A percentile compares a stretch with the other conserved stretches of the same genome.
phyloP scores from a whole-genome alignment of 106 monocot genomes.

The Alisma plantagoaquatica region DNA sequence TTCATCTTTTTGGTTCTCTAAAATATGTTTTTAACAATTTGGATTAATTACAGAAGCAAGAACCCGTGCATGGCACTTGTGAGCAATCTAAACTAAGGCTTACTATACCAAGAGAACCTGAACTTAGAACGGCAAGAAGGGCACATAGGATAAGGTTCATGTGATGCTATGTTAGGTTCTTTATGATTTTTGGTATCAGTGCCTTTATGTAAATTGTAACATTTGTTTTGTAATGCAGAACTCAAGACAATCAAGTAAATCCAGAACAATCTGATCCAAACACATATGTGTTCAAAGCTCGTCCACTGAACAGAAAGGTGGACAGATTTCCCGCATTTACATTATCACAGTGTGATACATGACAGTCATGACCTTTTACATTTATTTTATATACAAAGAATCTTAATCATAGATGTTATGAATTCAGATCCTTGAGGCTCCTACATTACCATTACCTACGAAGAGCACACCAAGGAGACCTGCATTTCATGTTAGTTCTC shows the following conservation, averaged over 20 bases:
- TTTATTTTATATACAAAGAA: background rate
- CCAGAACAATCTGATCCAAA: constrained; percentile 11
- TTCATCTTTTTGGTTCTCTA: too few species aligned
- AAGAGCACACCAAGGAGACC: constrained; percentile 42
- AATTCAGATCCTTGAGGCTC: constrained; percentile 58
- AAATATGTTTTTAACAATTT: too few species aligned
- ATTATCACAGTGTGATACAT: background rate
- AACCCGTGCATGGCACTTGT: constrained; percentile 10
- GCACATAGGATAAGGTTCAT: constrained; percentile 38
- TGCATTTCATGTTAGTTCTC: constrained; percentile 35
- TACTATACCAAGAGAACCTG: constrained; percentile 79
- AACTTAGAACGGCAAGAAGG: constrained; percentile 61
- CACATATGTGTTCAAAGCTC: constrained; percentile 42
- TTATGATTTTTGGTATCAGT: too few species aligned
- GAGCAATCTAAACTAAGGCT: constrained; percentile 34
- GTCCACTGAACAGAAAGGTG: constrained; percentile 72
- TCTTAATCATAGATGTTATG: constrained; percentile 1
- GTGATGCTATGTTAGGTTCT: too few species aligned
- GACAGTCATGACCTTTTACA: background rate
- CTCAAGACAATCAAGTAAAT: constrained; percentile 12
- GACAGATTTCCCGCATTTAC: background rate
- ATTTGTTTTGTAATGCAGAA: constrained; percentile 24
- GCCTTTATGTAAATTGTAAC: background rate
- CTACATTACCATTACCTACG: constrained; percentile 34
- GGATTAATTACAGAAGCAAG: constrained; percentile 35